A percentile compares a stretch with the other conserved stretches of the same genome.
Evolutionary conservation across 257 asterid genomes (phyloP).

Genomic region (Schizonepeta tenuifolia): DNA sequence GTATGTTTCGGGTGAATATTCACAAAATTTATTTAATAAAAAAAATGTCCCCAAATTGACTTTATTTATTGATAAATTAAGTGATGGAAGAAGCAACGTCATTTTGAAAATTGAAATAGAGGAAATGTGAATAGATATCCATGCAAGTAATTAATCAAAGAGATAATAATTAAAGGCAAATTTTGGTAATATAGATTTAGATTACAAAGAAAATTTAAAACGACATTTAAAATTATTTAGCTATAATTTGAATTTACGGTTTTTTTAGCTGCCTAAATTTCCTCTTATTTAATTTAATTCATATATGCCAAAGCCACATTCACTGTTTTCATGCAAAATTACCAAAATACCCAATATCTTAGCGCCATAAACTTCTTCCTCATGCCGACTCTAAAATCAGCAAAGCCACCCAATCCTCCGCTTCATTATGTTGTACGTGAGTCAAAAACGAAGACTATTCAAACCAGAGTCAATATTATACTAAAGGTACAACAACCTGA

Average conservation of each 20-base stretch:
- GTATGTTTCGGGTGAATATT: too few relatives aligned
- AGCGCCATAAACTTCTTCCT: slow-evolving; percentile 23
- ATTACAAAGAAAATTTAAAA: too few relatives aligned
- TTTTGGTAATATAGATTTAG: too few relatives aligned
- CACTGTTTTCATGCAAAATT: background rate
- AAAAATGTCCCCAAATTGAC: too few relatives aligned
- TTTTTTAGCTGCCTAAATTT: background rate
- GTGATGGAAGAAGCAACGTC: too few relatives aligned
- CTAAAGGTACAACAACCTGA: background rate
- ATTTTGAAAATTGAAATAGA: too few relatives aligned
- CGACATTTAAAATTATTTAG: too few relatives aligned
- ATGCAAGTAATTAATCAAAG: too few relatives aligned
- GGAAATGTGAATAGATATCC: too few relatives aligned
- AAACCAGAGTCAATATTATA: background rate
- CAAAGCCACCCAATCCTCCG: background rate
- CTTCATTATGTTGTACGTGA: background rate
- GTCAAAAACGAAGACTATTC: background rate
- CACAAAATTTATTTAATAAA: too few relatives aligned
- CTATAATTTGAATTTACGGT: background rate
- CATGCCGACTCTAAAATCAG: background rate
- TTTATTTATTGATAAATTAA: too few relatives aligned
- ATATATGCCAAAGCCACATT: background rate
- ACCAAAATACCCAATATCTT: slow-evolving; percentile 20
- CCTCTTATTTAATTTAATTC: background rate
- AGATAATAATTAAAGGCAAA: too few relatives aligned